Conservation (phyloP, 2,329 filamentous ascomycete species). For the Colletotrichum sp. region DNA sequence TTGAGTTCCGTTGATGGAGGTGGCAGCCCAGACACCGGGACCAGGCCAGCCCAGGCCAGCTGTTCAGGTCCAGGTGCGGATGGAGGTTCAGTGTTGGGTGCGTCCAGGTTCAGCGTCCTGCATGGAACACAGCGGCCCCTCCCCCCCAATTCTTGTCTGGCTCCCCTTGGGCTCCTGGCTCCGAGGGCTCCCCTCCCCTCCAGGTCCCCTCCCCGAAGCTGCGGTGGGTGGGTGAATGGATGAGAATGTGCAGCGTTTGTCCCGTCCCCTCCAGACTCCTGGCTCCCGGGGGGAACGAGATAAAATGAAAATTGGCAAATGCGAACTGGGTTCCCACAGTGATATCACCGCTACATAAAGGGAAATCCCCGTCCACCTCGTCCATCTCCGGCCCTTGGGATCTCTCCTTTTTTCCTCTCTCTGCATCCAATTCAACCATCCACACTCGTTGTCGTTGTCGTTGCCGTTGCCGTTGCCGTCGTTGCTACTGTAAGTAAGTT, state of each 20-base stretch:
- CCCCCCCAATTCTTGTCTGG: background rate
- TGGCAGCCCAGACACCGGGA: background rate
- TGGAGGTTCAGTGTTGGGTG: background rate
- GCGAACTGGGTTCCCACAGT: slow-evolving; percentile 22
- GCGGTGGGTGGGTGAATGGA: background rate
- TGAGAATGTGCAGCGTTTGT: background rate
- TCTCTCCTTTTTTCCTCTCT: background rate
- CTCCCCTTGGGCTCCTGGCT: background rate
- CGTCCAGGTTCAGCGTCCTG: background rate
- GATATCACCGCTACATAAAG: slow-evolving; percentile 23
- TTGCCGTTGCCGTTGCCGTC: background rate
- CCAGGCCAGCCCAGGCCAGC: background rate
- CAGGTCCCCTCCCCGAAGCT: background rate
- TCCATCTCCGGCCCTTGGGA: background rate
- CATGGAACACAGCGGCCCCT: background rate
- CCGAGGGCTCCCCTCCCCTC: background rate
- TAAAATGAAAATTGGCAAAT: slow-evolving; percentile 23
- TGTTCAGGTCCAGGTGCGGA: background rate
- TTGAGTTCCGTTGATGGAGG: background rate
- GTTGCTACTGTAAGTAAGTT: slow-evolving; percentile 10
- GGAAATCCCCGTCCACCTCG: slow-evolving; percentile 11
- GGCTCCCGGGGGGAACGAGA: slow-evolving; percentile 9
- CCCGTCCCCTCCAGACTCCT: background rate
- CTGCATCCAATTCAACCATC: background rate
- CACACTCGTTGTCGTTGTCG: slow-evolving; percentile 3